Conservation (phyloP, 805 yeast species). For the Kodamaea neixiangensis region DNA sequence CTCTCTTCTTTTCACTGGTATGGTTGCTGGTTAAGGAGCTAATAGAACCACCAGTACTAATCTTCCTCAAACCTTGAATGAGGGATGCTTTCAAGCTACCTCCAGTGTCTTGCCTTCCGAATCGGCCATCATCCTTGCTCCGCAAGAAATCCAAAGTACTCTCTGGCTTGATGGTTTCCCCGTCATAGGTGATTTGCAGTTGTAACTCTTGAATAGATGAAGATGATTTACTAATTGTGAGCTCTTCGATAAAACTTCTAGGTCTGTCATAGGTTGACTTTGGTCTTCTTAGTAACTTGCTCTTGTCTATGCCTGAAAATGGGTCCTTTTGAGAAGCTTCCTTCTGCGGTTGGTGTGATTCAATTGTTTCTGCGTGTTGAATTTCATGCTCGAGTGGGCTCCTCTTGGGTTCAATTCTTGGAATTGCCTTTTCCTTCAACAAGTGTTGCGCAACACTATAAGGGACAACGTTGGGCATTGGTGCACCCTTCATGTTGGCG, state of each 20-base stretch:
- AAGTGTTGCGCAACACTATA: conserved; percentile 29
- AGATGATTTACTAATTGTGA: conserved; percentile 14
- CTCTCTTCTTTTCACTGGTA: conserved; percentile 10
- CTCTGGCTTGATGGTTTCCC: conserved; percentile 12
- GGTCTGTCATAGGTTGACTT: conserved; percentile 15
- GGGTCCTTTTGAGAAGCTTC: conserved; percentile 31
- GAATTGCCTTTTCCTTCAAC: conserved; percentile 6
- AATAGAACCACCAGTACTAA: conserved; percentile 39
- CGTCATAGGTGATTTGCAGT: conserved; percentile 23
- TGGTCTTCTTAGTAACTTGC: conserved; percentile 29
- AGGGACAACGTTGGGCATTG: conserved; percentile 45
- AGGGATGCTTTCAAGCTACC: conserved; percentile 38
- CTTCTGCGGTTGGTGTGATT: not conserved
- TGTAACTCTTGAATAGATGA: conserved; percentile 34
- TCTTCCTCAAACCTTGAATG: conserved; percentile 36
- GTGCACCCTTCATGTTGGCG: conserved; percentile 56
- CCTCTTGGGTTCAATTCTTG: not conserved
- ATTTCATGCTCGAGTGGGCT: conserved; percentile 3
- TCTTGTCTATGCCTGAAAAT: conserved; percentile 44
- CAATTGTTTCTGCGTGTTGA: not conserved
- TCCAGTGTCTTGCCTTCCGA: conserved; percentile 37
- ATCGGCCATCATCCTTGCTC: conserved; percentile 29
- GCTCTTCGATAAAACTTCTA: conserved; percentile 9
- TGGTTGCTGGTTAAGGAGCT: conserved; percentile 7
- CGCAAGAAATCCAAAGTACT: conserved; percentile 40